Evolutionary conservation across 345 rosid species (phyloP).

Genomic region (Salix exigua): DNA sequence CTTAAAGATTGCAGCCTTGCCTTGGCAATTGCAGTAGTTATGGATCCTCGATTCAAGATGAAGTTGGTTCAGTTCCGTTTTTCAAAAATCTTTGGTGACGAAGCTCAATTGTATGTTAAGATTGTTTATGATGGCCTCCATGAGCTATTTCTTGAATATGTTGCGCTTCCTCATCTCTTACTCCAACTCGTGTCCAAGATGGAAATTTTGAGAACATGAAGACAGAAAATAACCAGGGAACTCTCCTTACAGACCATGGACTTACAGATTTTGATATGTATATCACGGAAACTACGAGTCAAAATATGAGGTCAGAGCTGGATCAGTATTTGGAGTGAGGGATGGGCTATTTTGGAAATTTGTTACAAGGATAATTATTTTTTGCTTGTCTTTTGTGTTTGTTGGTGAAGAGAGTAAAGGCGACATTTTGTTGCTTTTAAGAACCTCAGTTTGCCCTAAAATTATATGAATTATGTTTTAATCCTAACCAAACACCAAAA

Average conservation of each 20-base stretch:
- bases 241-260: slow-evolving; percentile 51
- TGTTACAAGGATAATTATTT: too few relatives aligned
- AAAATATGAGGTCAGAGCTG: slow-evolving; percentile 69
- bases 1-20: slow-evolving; percentile 81
- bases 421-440: too few relatives aligned
- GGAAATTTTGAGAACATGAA: slow-evolving; percentile 27
- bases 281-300: slow-evolving; percentile 70
- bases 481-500: too few relatives aligned
- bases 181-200: slow-evolving; percentile 57
- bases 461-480: too few relatives aligned
- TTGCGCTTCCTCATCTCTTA: slow-evolving; percentile 63
- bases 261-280: slow-evolving; percentile 77
- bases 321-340: slow-evolving; percentile 58
- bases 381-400: too few relatives aligned
- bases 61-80: slow-evolving; percentile 92
- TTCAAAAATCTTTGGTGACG: slow-evolving; percentile 73
- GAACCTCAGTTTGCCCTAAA: too few relatives aligned
- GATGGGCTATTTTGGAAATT: too few relatives aligned
- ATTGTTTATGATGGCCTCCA: slow-evolving; percentile 77
- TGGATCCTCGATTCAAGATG: slow-evolving; percentile 97
- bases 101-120: slow-evolving; percentile 56
- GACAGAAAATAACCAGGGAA: slow-evolving; percentile 41
- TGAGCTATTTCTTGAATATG: slow-evolving; percentile 73
- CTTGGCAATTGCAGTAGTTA: slow-evolving; percentile 75
- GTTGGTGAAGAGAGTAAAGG: too few relatives aligned